Percentiles rank a stretch among this genome's conserved stretches.
Evolutionary conservation across 495 filamentous ascomycete genomes (phyloP).

Genomic region (Podospora pseudopauciseta): DNA sequence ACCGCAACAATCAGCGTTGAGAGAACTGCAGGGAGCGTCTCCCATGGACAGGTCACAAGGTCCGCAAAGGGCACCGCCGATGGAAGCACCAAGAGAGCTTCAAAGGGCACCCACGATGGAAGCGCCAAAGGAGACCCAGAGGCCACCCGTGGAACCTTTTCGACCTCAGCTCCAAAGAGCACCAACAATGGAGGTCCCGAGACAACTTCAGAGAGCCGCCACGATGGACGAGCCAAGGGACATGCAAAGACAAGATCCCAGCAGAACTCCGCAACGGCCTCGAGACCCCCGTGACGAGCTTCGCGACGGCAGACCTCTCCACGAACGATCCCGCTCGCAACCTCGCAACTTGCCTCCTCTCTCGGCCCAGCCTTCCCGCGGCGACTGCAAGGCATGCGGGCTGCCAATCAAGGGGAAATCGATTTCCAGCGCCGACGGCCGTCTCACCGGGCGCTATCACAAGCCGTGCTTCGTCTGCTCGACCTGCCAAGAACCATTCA

Average conservation of each 20-base stretch:
- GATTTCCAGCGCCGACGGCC: conserved; percentile 87
- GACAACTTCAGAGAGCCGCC: conserved; percentile 3
- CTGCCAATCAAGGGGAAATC: conserved; percentile 83
- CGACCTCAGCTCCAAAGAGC: not conserved
- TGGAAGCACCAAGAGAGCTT: not conserved
- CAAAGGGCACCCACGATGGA: not conserved
- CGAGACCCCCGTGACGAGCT: conserved; percentile 1
- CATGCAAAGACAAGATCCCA: not conserved
- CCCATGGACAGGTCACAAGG: not conserved
- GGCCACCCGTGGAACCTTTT: not conserved
- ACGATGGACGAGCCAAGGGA: conserved; percentile 4
- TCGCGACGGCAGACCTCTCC: conserved; percentile 15
- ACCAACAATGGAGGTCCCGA: not conserved
- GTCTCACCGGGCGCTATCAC: conserved; percentile 90
- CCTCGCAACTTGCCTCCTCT: conserved; percentile 12
- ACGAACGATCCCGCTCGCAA: conserved; percentile 23
- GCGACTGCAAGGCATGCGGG: conserved; percentile 78
- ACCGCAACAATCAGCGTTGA: not conserved
- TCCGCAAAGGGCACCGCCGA: not conserved
- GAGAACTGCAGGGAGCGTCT: not conserved
- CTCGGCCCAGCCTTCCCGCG: conserved; percentile 45
- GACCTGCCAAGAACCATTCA: conserved; percentile 76
- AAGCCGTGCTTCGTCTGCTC: conserved; percentile 90
- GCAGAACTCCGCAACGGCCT: not conserved
- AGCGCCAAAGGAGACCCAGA: not conserved